phyloP scores from a whole-genome alignment of 2,329 filamentous ascomycete genomes.

The Pseudogymnoascus sp. region DNA sequence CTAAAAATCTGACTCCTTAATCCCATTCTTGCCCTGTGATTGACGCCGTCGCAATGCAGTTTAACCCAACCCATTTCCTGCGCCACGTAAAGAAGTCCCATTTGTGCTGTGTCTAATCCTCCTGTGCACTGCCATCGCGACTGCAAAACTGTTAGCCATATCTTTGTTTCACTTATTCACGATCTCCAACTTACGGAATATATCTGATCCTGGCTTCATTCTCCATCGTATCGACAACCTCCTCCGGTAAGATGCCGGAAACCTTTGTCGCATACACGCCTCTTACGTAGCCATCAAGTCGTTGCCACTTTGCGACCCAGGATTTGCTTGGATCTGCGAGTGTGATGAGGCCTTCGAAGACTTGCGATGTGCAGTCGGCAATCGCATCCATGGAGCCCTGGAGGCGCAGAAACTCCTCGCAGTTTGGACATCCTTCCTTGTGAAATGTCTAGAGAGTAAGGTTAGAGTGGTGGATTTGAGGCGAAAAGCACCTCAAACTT shows the following conservation, averaged over 20 bases:
- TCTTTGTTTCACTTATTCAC: background rate
- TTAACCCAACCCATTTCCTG: background rate
- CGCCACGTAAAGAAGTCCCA: slow-evolving; percentile 6
- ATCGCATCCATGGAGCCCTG: slow-evolving; percentile 72
- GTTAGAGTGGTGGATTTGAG: slow-evolving; percentile 12
- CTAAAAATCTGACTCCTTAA: slow-evolving; percentile 18
- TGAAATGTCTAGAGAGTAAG: slow-evolving; percentile 63
- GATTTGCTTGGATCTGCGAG: slow-evolving; percentile 74
- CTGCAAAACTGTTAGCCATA: slow-evolving; percentile 30
- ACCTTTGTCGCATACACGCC: slow-evolving; percentile 96
- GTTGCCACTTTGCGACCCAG: slow-evolving; percentile 97
- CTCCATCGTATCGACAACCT: slow-evolving; percentile 53
- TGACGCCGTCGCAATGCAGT: slow-evolving; percentile 10
- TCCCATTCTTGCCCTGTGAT: slow-evolving; percentile 20
- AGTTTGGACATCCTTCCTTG: slow-evolving; percentile 88
- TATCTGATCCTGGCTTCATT: slow-evolving; percentile 59
- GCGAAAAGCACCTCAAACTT: slow-evolving; percentile 28
- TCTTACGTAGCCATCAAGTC: slow-evolving; percentile 77
- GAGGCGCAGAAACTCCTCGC: slow-evolving; percentile 85
- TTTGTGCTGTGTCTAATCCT: slow-evolving; percentile 26
- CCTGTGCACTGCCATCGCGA: slow-evolving; percentile 51
- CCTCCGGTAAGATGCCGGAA: slow-evolving; percentile 68
- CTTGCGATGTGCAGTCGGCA: slow-evolving; percentile 88
- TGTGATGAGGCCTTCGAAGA: slow-evolving; percentile 88
- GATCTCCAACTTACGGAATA: slow-evolving; percentile 44